Percentiles rank a stretch among this genome's conserved stretches.
Conservation (phyloP, 2,329 filamentous ascomycete species). For the Claviceps fusiformis region DNA sequence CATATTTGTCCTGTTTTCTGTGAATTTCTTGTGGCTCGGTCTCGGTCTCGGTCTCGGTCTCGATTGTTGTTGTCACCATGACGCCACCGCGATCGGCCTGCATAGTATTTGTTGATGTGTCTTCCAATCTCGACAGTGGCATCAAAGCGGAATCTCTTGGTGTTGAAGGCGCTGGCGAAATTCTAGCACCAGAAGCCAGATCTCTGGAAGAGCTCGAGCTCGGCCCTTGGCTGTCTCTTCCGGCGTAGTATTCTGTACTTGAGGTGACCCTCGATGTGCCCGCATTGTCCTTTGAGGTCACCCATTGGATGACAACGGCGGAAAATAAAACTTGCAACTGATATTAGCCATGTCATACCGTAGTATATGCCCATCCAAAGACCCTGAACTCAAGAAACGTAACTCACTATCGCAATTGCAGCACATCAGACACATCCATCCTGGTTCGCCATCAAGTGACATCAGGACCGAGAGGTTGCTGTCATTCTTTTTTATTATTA, state of each 20-base stretch:
- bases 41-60: constrained; percentile 22
- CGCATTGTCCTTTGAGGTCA: constrained; percentile 33
- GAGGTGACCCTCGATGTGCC: constrained; percentile 16
- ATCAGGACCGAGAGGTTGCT: constrained; percentile 48
- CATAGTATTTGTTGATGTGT: background rate
- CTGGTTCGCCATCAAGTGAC: constrained; percentile 45
- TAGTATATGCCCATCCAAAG: background rate
- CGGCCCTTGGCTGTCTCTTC: constrained; percentile 5
- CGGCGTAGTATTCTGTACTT: constrained; percentile 4
- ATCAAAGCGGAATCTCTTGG: background rate
- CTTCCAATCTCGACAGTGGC: background rate
- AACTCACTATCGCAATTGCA: constrained; percentile 48
- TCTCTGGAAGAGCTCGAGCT: constrained; percentile 2
- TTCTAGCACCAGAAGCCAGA: constrained; percentile 1
- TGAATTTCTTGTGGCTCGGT: constrained; percentile 6
- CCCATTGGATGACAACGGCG: constrained; percentile 48
- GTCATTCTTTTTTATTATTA: background rate
- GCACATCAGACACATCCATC: constrained; percentile 52
- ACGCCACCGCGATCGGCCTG: constrained; percentile 10
- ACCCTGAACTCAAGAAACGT: background rate
- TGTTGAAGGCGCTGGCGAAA: background rate
- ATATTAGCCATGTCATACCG: background rate
- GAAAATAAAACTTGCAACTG: constrained; percentile 40
- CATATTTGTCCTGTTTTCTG: background rate
- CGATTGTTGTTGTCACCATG: constrained; percentile 24